Evolutionary conservation across 768 basidiomycete species (phyloP).

Genomic region (Podaxis carcinomalis): DNA sequence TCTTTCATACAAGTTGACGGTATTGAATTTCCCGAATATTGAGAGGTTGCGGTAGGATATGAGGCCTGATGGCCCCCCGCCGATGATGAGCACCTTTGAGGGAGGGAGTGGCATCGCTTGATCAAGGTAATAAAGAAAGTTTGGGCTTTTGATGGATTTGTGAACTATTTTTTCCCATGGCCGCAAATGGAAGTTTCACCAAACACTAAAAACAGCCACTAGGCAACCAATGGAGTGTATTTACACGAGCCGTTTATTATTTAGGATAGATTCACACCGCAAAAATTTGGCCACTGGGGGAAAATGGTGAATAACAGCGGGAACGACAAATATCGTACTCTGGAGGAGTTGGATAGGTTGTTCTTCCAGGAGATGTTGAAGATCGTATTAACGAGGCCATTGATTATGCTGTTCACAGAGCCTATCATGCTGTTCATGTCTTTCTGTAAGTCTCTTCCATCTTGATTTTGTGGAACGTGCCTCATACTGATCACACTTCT

Average conservation of each 20-base stretch:
- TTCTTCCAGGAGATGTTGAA: slow-evolving; percentile 29
- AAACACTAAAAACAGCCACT: too few relatives aligned
- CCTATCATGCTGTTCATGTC: slow-evolving; percentile 41
- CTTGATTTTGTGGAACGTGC: neutral
- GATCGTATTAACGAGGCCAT: slow-evolving; percentile 33
- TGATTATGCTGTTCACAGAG: slow-evolving; percentile 39
- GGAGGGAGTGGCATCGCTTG: slow-evolving; percentile 17
- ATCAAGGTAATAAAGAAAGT: neutral
- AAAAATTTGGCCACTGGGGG: too few relatives aligned
- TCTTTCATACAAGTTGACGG: slow-evolving; percentile 43
- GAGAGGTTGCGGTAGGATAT: slow-evolving; percentile 45
- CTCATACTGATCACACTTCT: neutral
- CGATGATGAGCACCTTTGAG: slow-evolving; percentile 35
- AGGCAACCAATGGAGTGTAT: too few relatives aligned
- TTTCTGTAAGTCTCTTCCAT: slow-evolving; percentile 25
- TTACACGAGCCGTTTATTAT: too few relatives aligned
- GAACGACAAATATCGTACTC: slow-evolving; percentile 27
- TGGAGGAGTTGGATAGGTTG: slow-evolving; percentile 34
- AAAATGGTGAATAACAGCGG: slow-evolving; percentile 11
- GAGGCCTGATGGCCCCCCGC: slow-evolving; percentile 44
- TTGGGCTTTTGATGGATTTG: neutral
- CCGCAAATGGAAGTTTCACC: too few relatives aligned
- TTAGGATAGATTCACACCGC: too few relatives aligned
- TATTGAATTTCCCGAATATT: slow-evolving; percentile 35
- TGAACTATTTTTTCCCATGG: too few relatives aligned